Evolutionary conservation across 306 rosid genomes (phyloP).

Genomic region (Pyrus bretschneideri): DNA sequence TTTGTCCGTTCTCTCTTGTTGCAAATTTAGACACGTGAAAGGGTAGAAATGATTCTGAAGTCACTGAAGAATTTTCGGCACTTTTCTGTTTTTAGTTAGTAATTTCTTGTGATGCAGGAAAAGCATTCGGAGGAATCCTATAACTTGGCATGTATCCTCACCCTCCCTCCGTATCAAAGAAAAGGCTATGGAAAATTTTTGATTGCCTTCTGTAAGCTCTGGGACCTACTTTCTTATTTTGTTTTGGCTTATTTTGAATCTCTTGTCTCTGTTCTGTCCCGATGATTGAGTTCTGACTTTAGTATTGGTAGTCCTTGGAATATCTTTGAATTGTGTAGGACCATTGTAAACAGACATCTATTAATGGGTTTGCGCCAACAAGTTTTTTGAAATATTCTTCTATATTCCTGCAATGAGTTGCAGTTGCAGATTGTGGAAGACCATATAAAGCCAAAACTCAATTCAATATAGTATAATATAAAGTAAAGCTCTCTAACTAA

Average conservation of each 20-base stretch:
- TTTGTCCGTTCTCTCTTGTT: neutral
- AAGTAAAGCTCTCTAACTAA: neutral
- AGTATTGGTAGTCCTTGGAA: neutral
- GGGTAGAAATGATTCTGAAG: neutral
- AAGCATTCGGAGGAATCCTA: conserved; percentile 98
- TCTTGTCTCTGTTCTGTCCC: neutral
- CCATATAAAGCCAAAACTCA: neutral
- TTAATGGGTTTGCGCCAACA: neutral
- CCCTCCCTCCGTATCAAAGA: conserved; percentile 99
- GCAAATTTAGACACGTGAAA: neutral
- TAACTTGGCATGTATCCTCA: conserved; percentile 94
- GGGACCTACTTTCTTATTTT: neutral
- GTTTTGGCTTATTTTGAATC: neutral
- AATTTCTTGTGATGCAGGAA: conserved; percentile 51
- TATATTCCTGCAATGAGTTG: neutral
- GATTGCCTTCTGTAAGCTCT: conserved; percentile 86
- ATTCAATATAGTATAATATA: neutral
- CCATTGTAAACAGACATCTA: neutral
- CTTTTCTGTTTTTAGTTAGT: neutral
- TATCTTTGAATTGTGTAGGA: neutral
- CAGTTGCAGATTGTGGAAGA: neutral
- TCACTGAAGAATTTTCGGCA: neutral
- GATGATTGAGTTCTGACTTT: neutral
- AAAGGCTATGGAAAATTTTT: conserved; percentile 99
- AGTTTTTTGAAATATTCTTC: neutral